A percentile compares a stretch with the other conserved stretches of the same genome.
Conservation (phyloP, 2,329 filamentous ascomycete genomes). For the Scytalidium sp. region DNA sequence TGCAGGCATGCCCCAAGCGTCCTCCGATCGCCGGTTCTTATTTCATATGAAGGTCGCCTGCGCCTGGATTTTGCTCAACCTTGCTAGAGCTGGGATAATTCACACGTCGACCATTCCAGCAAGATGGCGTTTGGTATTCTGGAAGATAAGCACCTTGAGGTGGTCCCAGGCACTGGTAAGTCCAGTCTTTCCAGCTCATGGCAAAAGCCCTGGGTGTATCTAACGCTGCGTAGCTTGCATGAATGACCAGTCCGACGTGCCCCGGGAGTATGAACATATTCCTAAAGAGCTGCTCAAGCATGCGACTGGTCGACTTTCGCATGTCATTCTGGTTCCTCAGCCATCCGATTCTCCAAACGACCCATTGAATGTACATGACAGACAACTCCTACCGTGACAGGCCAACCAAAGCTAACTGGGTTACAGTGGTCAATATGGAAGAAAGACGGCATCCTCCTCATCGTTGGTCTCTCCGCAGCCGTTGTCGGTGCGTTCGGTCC, state of each 20-base stretch:
- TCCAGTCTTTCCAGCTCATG: background rate
- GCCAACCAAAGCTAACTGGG: no score
- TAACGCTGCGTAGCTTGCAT: constrained; percentile 41
- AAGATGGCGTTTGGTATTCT: constrained; percentile 46
- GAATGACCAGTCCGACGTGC: constrained; percentile 43
- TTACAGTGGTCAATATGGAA: constrained; percentile 40
- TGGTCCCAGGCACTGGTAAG: constrained; percentile 46
- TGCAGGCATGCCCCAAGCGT: no score
- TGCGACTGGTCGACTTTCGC: constrained; percentile 15
- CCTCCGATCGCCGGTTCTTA: no score
- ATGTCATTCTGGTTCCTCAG: constrained; percentile 34
- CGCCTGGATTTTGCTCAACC: no score
- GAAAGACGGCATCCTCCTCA: constrained; percentile 42
- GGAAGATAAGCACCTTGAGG: constrained; percentile 40
- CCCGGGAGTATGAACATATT: constrained; percentile 41
- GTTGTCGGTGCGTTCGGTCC: constrained; percentile 49
- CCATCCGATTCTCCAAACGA: constrained; percentile 48
- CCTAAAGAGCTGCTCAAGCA: constrained; percentile 36
- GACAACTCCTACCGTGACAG: no score
- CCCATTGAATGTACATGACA: no score
- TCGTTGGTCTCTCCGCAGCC: constrained; percentile 42
- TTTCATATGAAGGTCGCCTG: no score
- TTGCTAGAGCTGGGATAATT: background rate
- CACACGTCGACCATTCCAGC: background rate
- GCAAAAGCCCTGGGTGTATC: background rate